phyloP scores from a whole-genome alignment of 805 yeast genomes.

The Kluyveromyces nonfermentans region DNA sequence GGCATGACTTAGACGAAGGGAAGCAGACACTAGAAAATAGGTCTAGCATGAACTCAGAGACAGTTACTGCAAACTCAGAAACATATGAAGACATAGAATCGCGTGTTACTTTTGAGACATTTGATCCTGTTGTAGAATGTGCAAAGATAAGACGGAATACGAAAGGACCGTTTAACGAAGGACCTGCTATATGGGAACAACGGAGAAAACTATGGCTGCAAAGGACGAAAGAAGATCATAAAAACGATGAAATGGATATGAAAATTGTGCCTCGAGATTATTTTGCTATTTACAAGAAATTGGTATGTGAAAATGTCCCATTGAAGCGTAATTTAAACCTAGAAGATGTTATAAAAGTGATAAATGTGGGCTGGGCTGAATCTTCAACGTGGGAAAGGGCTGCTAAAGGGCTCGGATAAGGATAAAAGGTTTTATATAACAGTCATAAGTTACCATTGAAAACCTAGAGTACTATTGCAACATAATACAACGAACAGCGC shows the following conservation, averaged over 20 bases:
- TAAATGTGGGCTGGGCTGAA: conserved; percentile 80
- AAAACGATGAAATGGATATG: conserved; percentile 13
- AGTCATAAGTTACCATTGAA: too few species aligned
- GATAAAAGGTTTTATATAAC: too few species aligned
- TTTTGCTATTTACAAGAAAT: conserved; percentile 51
- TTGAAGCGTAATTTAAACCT: conserved; percentile 66
- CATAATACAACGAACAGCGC: too few species aligned
- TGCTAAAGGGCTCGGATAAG: conserved; percentile 25
- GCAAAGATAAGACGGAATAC: conserved; percentile 22
- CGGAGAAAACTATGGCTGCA: conserved; percentile 62
- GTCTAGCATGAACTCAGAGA: conserved; percentile 12
- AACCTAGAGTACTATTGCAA: too few species aligned
- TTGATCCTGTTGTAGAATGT: conserved; percentile 28
- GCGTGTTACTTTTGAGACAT: conserved; percentile 20
- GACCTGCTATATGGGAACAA: conserved; percentile 57
- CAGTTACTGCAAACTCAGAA: conserved; percentile 1
- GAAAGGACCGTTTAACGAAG: conserved; percentile 39
- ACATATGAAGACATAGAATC: conserved; percentile 1
- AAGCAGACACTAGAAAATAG: conserved; percentile 11
- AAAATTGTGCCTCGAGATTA: conserved; percentile 42
- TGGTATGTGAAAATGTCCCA: conserved; percentile 61
- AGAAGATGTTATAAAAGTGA: conserved; percentile 57
- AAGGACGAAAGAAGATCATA: conserved; percentile 13
- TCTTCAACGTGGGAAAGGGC: conserved; percentile 64
- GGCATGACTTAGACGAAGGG: conserved; percentile 21